Percentiles rank a stretch among this genome's conserved stretches.
Evolutionary conservation across 106 monocot genomes (phyloP).

Genomic region (Xerophyta viscosa): DNA sequence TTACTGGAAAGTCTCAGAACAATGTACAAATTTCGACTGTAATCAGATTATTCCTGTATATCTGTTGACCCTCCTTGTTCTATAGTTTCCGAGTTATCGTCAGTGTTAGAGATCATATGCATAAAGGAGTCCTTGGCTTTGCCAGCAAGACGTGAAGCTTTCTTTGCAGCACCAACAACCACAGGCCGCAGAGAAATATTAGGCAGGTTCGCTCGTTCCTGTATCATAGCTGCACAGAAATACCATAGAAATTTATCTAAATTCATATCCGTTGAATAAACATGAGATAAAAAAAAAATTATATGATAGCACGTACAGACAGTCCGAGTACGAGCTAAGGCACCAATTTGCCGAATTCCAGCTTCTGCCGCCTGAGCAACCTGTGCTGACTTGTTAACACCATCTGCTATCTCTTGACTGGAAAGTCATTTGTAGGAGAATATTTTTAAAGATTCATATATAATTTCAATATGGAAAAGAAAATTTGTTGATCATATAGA

Average conservation of each 20-base stretch:
- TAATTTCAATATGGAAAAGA: background rate
- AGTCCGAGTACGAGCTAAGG: constrained; percentile 51
- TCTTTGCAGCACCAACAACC: constrained; percentile 64
- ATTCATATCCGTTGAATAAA: background rate
- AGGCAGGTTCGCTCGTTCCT: constrained; percentile 76
- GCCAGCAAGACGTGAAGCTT: constrained; percentile 52
- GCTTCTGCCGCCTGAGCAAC: constrained; percentile 79
- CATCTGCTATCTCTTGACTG: constrained; percentile 83
- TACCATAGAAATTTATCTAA: background rate
- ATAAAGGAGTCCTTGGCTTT: constrained; percentile 47
- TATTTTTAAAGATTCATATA: background rate
- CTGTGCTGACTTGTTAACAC: constrained; percentile 75
- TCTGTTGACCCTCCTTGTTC: too few relatives aligned
- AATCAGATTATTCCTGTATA: too few relatives aligned
- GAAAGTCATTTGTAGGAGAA: background rate
- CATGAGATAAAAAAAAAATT: background rate
- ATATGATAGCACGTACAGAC: constrained; percentile 37
- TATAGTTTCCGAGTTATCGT: constrained; percentile 11
- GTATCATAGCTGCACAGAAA: constrained; percentile 68
- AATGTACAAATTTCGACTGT: too few relatives aligned
- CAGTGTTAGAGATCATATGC: constrained; percentile 36
- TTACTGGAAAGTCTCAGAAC: too few relatives aligned
- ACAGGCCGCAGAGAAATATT: constrained; percentile 52
- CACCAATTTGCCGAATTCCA: constrained; percentile 74
- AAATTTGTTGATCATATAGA: too few relatives aligned